phyloP scores from a whole-genome alignment of 352 stramenopile genomes.

The Pythium plurisporium region DNA sequence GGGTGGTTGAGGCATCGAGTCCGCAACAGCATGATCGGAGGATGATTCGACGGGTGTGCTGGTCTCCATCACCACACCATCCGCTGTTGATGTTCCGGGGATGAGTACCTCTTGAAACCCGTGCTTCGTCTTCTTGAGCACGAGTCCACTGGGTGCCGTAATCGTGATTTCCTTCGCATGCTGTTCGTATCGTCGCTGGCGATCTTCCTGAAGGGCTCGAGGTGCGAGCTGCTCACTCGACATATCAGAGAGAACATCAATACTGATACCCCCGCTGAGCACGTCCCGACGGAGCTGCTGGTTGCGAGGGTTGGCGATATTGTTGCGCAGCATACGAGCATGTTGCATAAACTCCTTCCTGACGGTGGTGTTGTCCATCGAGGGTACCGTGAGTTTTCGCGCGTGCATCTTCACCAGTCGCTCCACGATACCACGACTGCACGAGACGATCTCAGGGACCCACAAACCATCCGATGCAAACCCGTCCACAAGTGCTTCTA shows the following conservation, averaged over 20 bases:
- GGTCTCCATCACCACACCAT: neutral
- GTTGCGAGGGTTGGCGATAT: slow-evolving; percentile 40
- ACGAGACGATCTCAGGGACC: slow-evolving; percentile 14
- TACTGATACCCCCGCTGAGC: slow-evolving; percentile 22
- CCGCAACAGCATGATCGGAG: too few species aligned
- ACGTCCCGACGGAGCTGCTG: slow-evolving; percentile 37
- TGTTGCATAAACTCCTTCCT: slow-evolving; percentile 44
- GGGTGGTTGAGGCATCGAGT: too few species aligned
- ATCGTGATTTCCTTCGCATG: slow-evolving; percentile 43
- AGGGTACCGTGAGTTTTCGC: slow-evolving; percentile 23
- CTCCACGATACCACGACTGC: slow-evolving; percentile 27
- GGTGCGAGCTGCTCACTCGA: slow-evolving; percentile 45
- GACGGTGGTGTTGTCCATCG: slow-evolving; percentile 26
- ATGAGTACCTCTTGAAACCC: slow-evolving; percentile 47
- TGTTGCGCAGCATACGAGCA: slow-evolving; percentile 47
- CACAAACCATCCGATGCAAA: slow-evolving; percentile 33
- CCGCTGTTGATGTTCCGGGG: neutral
- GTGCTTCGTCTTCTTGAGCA: slow-evolving; percentile 49
- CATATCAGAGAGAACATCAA: slow-evolving; percentile 36
- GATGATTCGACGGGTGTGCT: too few species aligned
- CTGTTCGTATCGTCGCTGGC: slow-evolving; percentile 35
- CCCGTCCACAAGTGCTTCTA: slow-evolving; percentile 30
- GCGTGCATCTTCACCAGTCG: slow-evolving; percentile 33
- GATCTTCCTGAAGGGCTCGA: slow-evolving; percentile 39
- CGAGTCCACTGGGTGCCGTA: slow-evolving; percentile 25